phyloP scores from a whole-genome alignment of 352 stramenopile genomes.

The Pythium aquatile region DNA sequence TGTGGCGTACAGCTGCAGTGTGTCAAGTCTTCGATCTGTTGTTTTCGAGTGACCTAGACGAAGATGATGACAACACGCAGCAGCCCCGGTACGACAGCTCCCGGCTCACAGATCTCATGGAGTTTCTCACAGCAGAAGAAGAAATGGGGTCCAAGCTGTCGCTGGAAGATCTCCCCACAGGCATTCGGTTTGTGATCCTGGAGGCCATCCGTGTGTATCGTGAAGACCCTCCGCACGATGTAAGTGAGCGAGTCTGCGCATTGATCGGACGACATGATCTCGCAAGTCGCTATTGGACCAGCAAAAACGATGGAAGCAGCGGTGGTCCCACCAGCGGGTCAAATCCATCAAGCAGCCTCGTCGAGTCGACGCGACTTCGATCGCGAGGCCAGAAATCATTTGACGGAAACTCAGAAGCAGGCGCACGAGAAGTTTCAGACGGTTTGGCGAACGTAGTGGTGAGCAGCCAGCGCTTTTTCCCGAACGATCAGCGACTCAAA shows the following conservation, averaged over 20 bases:
- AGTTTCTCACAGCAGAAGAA: slow-evolving; percentile 46
- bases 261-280: slow-evolving; percentile 70
- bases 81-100: neutral
- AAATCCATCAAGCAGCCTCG: slow-evolving; percentile 11
- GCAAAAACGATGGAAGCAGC: neutral
- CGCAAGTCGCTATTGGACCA: slow-evolving; percentile 22
- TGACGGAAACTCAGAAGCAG: neutral
- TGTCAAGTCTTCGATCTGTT: slow-evolving; percentile 22
- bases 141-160: slow-evolving; percentile 32
- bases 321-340: neutral
- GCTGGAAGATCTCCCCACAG: slow-evolving; percentile 58
- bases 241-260: slow-evolving; percentile 50
- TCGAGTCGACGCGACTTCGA: slow-evolving; percentile 17
- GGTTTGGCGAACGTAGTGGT: slow-evolving; percentile 63
- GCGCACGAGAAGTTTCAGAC: slow-evolving; percentile 35
- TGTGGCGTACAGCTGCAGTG: slow-evolving; percentile 24
- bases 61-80: slow-evolving; percentile 16
- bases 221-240: slow-evolving; percentile 52
- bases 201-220: slow-evolving; percentile 59
- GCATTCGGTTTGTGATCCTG: slow-evolving; percentile 55
- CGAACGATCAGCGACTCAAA: slow-evolving; percentile 71
- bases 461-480: slow-evolving; percentile 62
- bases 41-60: slow-evolving; percentile 8
- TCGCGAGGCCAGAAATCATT: neutral
- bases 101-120: slow-evolving; percentile 42